Evolutionary conservation across 352 stramenopile genomes (phyloP).

Genomic region (Pilasporangium apinafurcum): DNA sequence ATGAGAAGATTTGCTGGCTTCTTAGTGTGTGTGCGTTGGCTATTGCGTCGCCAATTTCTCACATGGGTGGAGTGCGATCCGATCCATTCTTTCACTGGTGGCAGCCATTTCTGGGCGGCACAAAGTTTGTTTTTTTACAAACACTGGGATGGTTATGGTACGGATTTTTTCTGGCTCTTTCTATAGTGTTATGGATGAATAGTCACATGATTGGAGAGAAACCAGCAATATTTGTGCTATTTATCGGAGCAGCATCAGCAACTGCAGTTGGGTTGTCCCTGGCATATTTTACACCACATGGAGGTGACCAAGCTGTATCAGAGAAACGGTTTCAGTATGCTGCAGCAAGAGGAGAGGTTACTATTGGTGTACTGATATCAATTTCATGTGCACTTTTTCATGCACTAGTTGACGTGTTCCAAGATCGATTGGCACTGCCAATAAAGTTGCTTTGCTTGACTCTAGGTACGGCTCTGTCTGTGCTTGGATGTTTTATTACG

Average conservation of each 20-base stretch:
- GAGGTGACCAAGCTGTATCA: not conserved
- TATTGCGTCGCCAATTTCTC: constrained; percentile 26
- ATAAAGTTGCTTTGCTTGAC: constrained; percentile 8
- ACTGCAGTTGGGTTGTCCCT: constrained; percentile 25
- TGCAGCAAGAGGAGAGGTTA: constrained; percentile 17
- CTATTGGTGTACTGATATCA: constrained; percentile 32
- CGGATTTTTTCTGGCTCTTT: constrained; percentile 28
- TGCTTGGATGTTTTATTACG: constrained; percentile 18
- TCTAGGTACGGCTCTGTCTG: constrained; percentile 20
- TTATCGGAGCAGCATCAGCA: constrained; percentile 22
- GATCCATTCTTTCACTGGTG: constrained; percentile 25
- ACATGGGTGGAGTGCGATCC: constrained; percentile 29
- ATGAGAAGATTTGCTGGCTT: constrained; percentile 34
- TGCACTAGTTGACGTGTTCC: constrained; percentile 28
- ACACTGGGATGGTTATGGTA: constrained; percentile 59
- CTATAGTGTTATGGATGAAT: constrained; percentile 38
- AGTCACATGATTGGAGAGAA: constrained; percentile 15
- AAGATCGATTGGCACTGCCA: constrained; percentile 8
- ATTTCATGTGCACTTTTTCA: constrained; percentile 29
- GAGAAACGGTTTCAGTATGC: constrained; percentile 1
- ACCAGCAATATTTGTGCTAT: constrained; percentile 15
- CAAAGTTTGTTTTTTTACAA: constrained; percentile 55
- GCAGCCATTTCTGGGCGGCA: constrained; percentile 50
- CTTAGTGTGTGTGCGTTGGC: constrained; percentile 24
- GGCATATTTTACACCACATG: constrained; percentile 17